These are phyloP conservation scores for Colletotrichum euphorbiae DNA, from an alignment of 2,329 filamentous ascomycete species.

Conservation along the genomic window DNA sequence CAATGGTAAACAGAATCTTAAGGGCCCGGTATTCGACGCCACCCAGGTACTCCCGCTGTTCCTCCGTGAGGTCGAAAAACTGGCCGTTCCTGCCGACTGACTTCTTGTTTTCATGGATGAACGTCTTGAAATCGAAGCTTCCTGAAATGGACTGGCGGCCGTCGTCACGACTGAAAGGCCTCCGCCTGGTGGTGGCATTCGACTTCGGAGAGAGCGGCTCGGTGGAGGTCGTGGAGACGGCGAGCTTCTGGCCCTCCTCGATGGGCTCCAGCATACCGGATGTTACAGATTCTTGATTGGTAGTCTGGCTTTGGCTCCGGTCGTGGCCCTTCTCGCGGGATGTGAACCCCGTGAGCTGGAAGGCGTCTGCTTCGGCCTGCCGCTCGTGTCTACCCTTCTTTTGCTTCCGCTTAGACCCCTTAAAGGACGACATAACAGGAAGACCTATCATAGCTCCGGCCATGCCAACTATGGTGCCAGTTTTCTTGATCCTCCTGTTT, in stretches of 20 bases:
- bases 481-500: constrained; percentile 46
- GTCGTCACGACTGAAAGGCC: constrained; percentile 43
- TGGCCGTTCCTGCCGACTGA: constrained; percentile 64
- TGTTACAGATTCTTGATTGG: constrained; percentile 5
- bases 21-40: constrained; percentile 74
- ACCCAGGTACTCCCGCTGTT: constrained; percentile 68
- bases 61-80: constrained; percentile 63
- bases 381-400: constrained; percentile 27
- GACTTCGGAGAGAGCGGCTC: constrained; percentile 23
- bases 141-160: constrained; percentile 50
- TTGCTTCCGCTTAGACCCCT: constrained; percentile 18
- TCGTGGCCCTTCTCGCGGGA: constrained; percentile 17
- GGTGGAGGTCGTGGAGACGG: constrained; percentile 2
- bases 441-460: constrained; percentile 43
- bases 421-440: constrained; percentile 24
- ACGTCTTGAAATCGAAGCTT: constrained; percentile 41
- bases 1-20: constrained; percentile 67
- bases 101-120: constrained; percentile 45
- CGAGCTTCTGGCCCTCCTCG: constrained; percentile 25
- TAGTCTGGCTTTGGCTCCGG: constrained; percentile 21
- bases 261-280: constrained; percentile 5
- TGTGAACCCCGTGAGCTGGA: constrained; percentile 8
- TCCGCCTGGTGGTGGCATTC: constrained; percentile 35
- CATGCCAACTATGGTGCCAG: constrained; percentile 41
- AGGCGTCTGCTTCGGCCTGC: constrained; percentile 28